These are phyloP conservation scores for Ambispora gerdemannii DNA, from an alignment of 192 early-diverging fungal species.

Conservation along the genomic window DNA sequence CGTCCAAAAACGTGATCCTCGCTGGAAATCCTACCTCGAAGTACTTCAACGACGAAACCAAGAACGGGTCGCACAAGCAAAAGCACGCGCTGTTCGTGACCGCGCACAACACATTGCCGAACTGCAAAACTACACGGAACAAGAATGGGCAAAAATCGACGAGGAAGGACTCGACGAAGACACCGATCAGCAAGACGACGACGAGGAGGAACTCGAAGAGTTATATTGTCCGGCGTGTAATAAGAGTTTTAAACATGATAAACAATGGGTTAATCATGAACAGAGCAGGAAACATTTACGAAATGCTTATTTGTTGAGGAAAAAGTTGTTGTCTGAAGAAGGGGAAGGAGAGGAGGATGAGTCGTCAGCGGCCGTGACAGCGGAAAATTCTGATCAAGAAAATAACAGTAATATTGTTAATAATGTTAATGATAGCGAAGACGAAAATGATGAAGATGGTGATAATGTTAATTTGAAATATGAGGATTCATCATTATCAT, in stretches of 20 bases:
- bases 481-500: no score
- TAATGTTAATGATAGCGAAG: no score
- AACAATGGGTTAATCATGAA: conserved; percentile 83
- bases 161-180: conserved; percentile 37
- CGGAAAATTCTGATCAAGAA: no score
- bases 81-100: conserved; percentile 58
- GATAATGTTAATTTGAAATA: no score
- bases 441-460: no score
- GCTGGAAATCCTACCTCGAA: conserved; percentile 68
- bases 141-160: conserved; percentile 69
- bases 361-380: no score
- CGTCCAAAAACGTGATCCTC: conserved; percentile 87
- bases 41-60: conserved; percentile 52
- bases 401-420: no score
- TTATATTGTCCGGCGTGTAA: conserved; percentile 85
- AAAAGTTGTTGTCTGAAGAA: conserved; percentile 78
- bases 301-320: conserved; percentile 68
- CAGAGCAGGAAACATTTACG: conserved; percentile 83
- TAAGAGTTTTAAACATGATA: conserved; percentile 79
- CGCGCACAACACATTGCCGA: conserved; percentile 49
- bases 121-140: conserved; percentile 59
- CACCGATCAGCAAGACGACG: conserved; percentile 41
- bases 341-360: no score
- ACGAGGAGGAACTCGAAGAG: conserved; percentile 55
- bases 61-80: conserved; percentile 55